Evolutionary conservation across 2,329 filamentous ascomycete species (phyloP).

Genomic region (Pseudogymnoascus sp.): DNA sequence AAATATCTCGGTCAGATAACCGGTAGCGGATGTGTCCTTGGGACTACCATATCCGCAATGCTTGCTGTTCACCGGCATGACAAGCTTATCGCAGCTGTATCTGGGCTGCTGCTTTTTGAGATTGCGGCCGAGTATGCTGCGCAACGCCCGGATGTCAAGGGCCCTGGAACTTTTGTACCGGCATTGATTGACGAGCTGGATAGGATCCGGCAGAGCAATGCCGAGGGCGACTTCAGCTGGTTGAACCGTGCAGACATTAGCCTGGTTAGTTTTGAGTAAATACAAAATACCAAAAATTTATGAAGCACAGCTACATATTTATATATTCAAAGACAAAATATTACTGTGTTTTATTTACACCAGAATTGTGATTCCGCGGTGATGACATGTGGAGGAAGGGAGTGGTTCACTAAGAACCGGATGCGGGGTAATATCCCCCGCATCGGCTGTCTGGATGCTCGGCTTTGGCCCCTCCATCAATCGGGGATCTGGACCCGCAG

Average conservation of each 20-base stretch:
- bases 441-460: slow-evolving; percentile 1
- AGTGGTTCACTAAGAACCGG: not conserved
- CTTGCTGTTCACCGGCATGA: slow-evolving; percentile 55
- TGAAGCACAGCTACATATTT: not conserved
- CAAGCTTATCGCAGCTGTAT: slow-evolving; percentile 62
- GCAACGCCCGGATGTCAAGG: slow-evolving; percentile 58
- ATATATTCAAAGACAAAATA: not conserved
- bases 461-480: not conserved
- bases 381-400: slow-evolving; percentile 2
- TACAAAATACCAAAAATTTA: not conserved
- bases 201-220: slow-evolving; percentile 40
- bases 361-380: not conserved
- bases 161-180: slow-evolving; percentile 80
- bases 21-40: slow-evolving; percentile 77
- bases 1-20: slow-evolving; percentile 61
- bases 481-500: not conserved
- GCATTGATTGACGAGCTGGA: slow-evolving; percentile 70
- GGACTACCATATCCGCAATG: slow-evolving; percentile 70
- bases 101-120: slow-evolving; percentile 70
- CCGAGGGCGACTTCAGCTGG: slow-evolving; percentile 42
- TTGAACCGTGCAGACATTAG: slow-evolving; percentile 21
- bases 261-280: not conserved
- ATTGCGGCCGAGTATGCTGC: slow-evolving; percentile 54
- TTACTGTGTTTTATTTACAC: not conserved
- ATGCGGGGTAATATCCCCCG: slow-evolving; percentile 1